Evolutionary conservation across 2,329 filamentous ascomycete species (phyloP).

Genomic region (Epichloe hybrida): DNA sequence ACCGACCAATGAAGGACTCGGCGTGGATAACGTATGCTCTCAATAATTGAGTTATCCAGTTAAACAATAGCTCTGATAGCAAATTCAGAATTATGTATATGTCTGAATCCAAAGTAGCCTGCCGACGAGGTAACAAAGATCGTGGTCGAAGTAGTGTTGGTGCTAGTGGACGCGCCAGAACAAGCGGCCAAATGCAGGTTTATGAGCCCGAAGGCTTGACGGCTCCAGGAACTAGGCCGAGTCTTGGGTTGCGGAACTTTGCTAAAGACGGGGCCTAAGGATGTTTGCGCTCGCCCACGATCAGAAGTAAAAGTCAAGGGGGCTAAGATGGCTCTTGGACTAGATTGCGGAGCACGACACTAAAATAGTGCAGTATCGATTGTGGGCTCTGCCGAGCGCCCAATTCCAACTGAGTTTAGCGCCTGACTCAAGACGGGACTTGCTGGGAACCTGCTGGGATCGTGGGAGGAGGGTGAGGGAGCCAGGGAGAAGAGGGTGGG

Average conservation of each 20-base stretch:
- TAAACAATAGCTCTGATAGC: background rate
- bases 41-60: background rate
- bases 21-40: background rate
- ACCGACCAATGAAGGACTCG: background rate
- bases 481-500: background rate
- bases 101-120: background rate
- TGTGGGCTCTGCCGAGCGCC: constrained; percentile 17
- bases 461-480: background rate
- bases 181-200: constrained; percentile 5
- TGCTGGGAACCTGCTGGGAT: constrained; percentile 2
- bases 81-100: background rate
- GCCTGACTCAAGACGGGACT: constrained; percentile 16
- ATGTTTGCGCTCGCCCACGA: constrained; percentile 13
- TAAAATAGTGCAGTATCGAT: constrained; percentile 27
- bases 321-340: constrained; percentile 15
- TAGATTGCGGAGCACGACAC: constrained; percentile 24
- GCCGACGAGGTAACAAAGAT: background rate
- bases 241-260: constrained; percentile 11
- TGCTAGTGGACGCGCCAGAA: constrained; percentile 3
- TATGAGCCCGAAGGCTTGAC: constrained; percentile 5
- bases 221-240: constrained; percentile 8
- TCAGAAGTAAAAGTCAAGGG: constrained; percentile 12
- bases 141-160: constrained; percentile 1
- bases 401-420: constrained; percentile 24
- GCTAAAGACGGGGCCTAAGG: constrained; percentile 9